Percentiles rank a stretch among this genome's conserved stretches.
phyloP scores from a whole-genome alignment of 805 yeast genomes.

The Saturnispora besseyi region DNA sequence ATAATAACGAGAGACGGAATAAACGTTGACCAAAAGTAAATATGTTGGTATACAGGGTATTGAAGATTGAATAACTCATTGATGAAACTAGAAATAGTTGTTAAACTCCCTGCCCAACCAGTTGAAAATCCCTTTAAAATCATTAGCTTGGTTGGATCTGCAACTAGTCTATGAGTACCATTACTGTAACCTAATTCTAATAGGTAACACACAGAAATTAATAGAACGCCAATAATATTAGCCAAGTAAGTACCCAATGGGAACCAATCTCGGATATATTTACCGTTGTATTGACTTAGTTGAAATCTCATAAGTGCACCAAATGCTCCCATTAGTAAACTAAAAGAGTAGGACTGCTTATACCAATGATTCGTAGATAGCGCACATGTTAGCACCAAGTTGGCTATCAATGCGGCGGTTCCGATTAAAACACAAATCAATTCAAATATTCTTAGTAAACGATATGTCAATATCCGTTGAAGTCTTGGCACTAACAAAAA shows the following conservation, averaged over 20 bases:
- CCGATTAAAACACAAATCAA: slow-evolving; percentile 16
- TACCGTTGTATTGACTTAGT: slow-evolving; percentile 42
- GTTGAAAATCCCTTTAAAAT: slow-evolving; percentile 20
- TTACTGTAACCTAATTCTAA: slow-evolving; percentile 14
- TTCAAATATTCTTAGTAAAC: slow-evolving; percentile 12
- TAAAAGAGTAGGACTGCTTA: slow-evolving; percentile 60
- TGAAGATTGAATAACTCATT: slow-evolving; percentile 42
- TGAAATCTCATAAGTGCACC: slow-evolving; percentile 56
- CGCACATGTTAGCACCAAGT: slow-evolving; percentile 34
- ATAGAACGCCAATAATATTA: slow-evolving; percentile 20
- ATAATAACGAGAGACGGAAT: slow-evolving; percentile 38
- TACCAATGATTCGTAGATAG: slow-evolving; percentile 32
- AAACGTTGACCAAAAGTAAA: slow-evolving; percentile 45
- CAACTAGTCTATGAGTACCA: slow-evolving; percentile 8
- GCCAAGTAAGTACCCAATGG: slow-evolving; percentile 45
- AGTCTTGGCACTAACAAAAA: slow-evolving; percentile 7
- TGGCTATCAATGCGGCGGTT: slow-evolving; percentile 27
- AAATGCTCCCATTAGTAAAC: slow-evolving; percentile 59
- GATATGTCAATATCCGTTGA: slow-evolving; percentile 8
- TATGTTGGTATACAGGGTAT: slow-evolving; percentile 28
- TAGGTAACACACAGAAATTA: slow-evolving; percentile 17
- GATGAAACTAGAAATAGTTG: slow-evolving; percentile 65
- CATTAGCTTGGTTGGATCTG: slow-evolving; percentile 12
- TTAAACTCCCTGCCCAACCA: slow-evolving; percentile 26
- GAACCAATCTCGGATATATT: slow-evolving; percentile 29